Evolutionary conservation across 2,329 filamentous ascomycete species (phyloP).

Genomic region (Penicillium sp.): DNA sequence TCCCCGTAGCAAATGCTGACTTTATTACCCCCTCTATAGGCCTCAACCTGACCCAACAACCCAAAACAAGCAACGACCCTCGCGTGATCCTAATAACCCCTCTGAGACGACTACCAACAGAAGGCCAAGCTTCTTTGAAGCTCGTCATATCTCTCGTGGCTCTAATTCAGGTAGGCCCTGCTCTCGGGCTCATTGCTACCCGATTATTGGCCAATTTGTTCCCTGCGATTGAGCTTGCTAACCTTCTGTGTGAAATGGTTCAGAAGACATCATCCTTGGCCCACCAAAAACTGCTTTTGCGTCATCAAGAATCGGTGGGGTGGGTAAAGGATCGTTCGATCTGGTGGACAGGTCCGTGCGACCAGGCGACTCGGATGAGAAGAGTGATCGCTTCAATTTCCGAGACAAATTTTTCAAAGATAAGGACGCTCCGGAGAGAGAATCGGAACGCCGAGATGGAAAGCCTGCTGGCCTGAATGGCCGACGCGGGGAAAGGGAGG

Average conservation of each 20-base stretch:
- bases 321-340: slow-evolving; percentile 51
- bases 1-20: slow-evolving; percentile 19
- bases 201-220: neutral
- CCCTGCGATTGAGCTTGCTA: slow-evolving; percentile 18
- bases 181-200: slow-evolving; percentile 10
- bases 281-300: slow-evolving; percentile 85
- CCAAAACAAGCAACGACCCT: slow-evolving; percentile 43
- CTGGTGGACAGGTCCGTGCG: slow-evolving; percentile 49
- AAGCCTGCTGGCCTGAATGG: slow-evolving; percentile 38
- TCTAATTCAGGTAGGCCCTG: slow-evolving; percentile 52
- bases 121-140: slow-evolving; percentile 49
- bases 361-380: slow-evolving; percentile 60
- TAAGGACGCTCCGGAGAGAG: slow-evolving; percentile 38
- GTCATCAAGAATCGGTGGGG: slow-evolving; percentile 61
- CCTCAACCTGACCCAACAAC: slow-evolving; percentile 48
- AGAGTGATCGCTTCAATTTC: slow-evolving; percentile 66
- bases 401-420: slow-evolving; percentile 54
- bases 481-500: slow-evolving; percentile 47
- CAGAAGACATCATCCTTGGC: slow-evolving; percentile 83
- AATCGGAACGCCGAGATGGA: slow-evolving; percentile 45
- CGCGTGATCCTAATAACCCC: slow-evolving; percentile 42
- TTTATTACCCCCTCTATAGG: slow-evolving; percentile 28
- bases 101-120: slow-evolving; percentile 39
- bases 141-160: slow-evolving; percentile 52
- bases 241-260: slow-evolving; percentile 39